Percentiles rank a stretch among this genome's conserved stretches.
Conservation (phyloP, 441 rosid species). For the Flueggea neowawraea region DNA sequence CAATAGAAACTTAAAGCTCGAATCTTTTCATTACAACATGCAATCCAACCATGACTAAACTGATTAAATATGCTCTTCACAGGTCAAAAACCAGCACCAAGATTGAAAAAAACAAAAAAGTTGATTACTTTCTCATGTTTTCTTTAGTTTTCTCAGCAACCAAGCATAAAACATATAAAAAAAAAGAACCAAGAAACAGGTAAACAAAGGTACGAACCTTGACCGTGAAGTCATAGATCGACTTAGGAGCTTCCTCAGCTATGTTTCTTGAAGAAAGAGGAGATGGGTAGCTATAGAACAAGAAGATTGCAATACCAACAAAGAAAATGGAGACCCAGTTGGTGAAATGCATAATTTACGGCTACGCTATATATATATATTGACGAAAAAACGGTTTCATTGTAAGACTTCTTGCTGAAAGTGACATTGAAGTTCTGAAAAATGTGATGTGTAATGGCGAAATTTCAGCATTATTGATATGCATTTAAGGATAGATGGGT, state of each 20-base stretch:
- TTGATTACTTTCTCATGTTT: too few relatives aligned
- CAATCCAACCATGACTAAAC: too few relatives aligned
- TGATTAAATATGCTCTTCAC: too few relatives aligned
- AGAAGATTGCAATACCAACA: conserved; percentile 25
- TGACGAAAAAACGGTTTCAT: neutral
- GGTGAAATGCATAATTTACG: conserved; percentile 9
- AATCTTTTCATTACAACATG: too few relatives aligned
- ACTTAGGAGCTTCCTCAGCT: conserved; percentile 40
- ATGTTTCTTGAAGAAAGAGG: conserved; percentile 25
- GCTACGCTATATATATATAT: conserved; percentile 3
- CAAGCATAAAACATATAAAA: neutral
- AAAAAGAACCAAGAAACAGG: neutral
- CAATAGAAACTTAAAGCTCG: too few relatives aligned
- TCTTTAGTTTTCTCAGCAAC: conserved; percentile 2
- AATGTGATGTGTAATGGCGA: too few relatives aligned
- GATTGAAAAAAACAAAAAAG: too few relatives aligned
- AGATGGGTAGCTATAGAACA: conserved; percentile 15
- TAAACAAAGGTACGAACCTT: conserved; percentile 38
- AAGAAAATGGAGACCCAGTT: conserved; percentile 31
- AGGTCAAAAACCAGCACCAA: too few relatives aligned
- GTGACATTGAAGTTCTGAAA: too few relatives aligned
- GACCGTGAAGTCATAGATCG: conserved; percentile 72
- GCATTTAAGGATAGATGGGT: too few relatives aligned
- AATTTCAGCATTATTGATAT: too few relatives aligned
- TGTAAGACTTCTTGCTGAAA: too few relatives aligned